phyloP scores from a whole-genome alignment of 768 basidiomycete species.

The Termitomyces sp. region DNA sequence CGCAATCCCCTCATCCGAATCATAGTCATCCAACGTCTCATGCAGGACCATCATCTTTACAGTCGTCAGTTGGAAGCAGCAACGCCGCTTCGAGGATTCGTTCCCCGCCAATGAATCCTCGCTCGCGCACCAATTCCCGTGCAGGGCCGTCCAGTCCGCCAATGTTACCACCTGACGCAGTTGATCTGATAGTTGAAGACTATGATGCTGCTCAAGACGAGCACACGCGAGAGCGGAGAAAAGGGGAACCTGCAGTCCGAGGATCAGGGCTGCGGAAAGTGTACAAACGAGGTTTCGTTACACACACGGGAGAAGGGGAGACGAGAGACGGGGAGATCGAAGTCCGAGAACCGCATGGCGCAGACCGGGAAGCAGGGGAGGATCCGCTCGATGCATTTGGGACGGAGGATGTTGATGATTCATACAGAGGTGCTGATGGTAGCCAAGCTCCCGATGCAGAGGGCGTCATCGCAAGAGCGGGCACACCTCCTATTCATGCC shows the following conservation, averaged over 20 bases:
- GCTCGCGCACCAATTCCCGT: conserved; percentile 28
- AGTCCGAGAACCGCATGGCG: conserved; percentile 30
- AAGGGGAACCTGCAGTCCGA: conserved; percentile 57
- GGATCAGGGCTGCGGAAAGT: conserved; percentile 48
- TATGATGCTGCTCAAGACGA: conserved; percentile 51
- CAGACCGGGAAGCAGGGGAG: conserved; percentile 39
- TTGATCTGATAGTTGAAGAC: conserved; percentile 86
- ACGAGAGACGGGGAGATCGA: conserved; percentile 40
- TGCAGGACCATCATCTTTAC: conserved; percentile 18
- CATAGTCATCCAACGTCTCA: conserved; percentile 10
- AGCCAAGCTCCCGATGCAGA: conserved; percentile 24
- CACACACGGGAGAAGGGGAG: conserved; percentile 32
- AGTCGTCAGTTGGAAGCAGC: conserved; percentile 28
- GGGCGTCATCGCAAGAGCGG: conserved; percentile 31
- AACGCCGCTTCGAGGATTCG: conserved; percentile 25
- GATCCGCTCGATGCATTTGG: conserved; percentile 33
- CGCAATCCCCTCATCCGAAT: conserved; percentile 24
- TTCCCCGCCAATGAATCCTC: conserved; percentile 32
- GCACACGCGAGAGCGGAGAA: conserved; percentile 50
- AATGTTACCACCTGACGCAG: conserved; percentile 66
- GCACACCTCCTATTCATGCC: conserved; percentile 48
- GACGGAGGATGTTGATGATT: conserved; percentile 30
- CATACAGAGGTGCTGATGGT: conserved; percentile 25
- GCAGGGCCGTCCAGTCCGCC: conserved; percentile 18
- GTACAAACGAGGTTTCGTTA: conserved; percentile 49